Percentiles rank a stretch among this genome's conserved stretches.
These are phyloP conservation scores for Lentinula edodes DNA, from an alignment of 768 basidiomycete species.

Conservation along the genomic window DNA sequence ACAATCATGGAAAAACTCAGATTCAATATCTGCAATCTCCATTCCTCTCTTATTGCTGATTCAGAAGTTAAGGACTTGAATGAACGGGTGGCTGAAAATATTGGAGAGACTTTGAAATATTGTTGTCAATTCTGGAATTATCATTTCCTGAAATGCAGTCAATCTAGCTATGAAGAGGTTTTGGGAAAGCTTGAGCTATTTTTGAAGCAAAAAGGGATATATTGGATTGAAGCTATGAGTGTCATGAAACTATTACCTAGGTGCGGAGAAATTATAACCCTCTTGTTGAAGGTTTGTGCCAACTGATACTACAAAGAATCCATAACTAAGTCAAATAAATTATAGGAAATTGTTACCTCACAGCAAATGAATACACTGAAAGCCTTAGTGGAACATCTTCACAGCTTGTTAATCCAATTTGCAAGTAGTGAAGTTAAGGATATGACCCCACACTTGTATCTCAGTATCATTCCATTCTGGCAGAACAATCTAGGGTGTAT, in stretches of 20 bases:
- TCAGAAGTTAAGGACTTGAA: not conserved
- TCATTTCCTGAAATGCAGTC: not conserved
- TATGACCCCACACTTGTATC: conserved; percentile 5
- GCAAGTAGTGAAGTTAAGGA: not conserved
- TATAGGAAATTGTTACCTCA: not conserved
- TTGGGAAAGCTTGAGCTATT: not conserved
- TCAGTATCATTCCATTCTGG: conserved; percentile 1
- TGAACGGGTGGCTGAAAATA: not conserved
- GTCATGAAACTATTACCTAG: not conserved
- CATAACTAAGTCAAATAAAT: not conserved
- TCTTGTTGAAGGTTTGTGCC: not conserved
- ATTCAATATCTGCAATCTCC: conserved; percentile 9
- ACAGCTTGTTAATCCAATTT: not conserved
- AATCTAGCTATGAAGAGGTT: not conserved
- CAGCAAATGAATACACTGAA: not conserved
- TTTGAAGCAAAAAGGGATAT: not conserved
- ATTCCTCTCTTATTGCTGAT: not conserved
- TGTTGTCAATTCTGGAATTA: not conserved
- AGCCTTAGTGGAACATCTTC: not conserved
- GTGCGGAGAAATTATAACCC: not conserved
- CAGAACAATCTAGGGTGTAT: not conserved
- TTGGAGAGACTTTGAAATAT: not conserved
- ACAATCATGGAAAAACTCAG: not conserved
- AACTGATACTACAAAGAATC: not conserved
- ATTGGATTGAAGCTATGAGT: conserved; percentile 8